Percentiles rank a stretch among this genome's conserved stretches.
phyloP scores from a whole-genome alignment of 176 grass and related monocot genomes.

The Alloteropsis semialata region DNA sequence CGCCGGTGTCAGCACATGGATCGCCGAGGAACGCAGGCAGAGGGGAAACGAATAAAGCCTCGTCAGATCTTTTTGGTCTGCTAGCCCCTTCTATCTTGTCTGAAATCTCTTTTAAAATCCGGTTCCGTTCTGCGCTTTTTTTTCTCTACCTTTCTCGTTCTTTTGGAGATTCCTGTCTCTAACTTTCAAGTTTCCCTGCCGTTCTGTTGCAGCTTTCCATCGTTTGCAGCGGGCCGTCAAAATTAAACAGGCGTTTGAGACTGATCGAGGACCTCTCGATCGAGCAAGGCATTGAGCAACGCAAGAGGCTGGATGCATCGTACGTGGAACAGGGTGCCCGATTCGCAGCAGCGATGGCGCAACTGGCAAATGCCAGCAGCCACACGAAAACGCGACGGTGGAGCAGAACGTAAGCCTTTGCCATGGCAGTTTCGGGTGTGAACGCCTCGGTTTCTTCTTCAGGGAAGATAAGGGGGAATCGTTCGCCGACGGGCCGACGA shows the following conservation, averaged over 20 bases:
- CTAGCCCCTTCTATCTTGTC: not conserved
- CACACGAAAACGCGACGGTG: not conserved
- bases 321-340: not conserved
- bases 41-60: conserved; percentile 19
- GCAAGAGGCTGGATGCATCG: too few species aligned
- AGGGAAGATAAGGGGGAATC: not conserved
- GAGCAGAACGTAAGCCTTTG: not conserved
- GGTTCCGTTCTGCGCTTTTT: not conserved
- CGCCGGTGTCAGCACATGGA: conserved; percentile 3
- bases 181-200: not conserved
- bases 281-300: too few species aligned
- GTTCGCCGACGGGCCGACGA: not conserved
- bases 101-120: not conserved
- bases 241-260: too few species aligned
- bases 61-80: not conserved
- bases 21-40: not conserved
- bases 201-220: not conserved
- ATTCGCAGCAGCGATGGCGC: not conserved
- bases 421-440: not conserved
- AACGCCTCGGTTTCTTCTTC: not conserved
- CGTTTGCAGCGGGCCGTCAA: not conserved
- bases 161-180: conserved; percentile 3
- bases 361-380: not conserved
- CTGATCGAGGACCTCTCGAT: too few species aligned
- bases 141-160: not conserved